These are phyloP conservation scores for Gaillardinia entomophila DNA, from an alignment of 805 yeast genomes.

Conservation along the genomic window DNA sequence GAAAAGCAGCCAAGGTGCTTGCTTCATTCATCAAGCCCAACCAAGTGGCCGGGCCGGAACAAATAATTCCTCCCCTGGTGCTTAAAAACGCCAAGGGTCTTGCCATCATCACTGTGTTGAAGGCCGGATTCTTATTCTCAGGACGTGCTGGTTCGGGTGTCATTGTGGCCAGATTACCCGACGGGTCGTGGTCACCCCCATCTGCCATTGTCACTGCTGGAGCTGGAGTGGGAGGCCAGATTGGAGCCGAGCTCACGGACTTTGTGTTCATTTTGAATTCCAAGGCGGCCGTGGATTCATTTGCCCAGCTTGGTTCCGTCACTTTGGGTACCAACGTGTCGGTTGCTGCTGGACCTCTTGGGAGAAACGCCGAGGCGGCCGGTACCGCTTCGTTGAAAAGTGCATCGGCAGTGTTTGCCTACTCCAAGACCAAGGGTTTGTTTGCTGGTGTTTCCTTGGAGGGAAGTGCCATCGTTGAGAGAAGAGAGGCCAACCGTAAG, in stretches of 20 bases:
- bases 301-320: conserved; percentile 89
- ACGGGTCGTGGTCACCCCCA: conserved; percentile 97
- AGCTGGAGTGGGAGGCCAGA: conserved; percentile 98
- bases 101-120: conserved; percentile 87
- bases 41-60: conserved; percentile 83
- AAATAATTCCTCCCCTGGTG: conserved; percentile 84
- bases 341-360: conserved; percentile 95
- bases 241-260: conserved; percentile 95
- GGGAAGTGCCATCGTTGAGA: conserved; percentile 93
- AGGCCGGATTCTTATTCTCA: conserved; percentile 93
- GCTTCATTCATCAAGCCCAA: conserved; percentile 92
- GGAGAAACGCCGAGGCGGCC: conserved; percentile 96
- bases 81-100: conserved; percentile 88
- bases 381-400: conserved; percentile 85
- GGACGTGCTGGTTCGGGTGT: conserved; percentile 98
- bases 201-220: conserved; percentile 94
- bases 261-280: conserved; percentile 89
- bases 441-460: conserved; percentile 97
- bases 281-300: conserved; percentile 83
- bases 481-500: conserved; percentile 94
- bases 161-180: conserved; percentile 87
- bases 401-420: conserved; percentile 87
- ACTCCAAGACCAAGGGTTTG: conserved; percentile 92
- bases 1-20: conserved; percentile 90
- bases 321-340: conserved; percentile 94